Base-by-base conservation (phyloP, 306 rosid genomes). In the Glycyrrhiza uralensis region DNA sequence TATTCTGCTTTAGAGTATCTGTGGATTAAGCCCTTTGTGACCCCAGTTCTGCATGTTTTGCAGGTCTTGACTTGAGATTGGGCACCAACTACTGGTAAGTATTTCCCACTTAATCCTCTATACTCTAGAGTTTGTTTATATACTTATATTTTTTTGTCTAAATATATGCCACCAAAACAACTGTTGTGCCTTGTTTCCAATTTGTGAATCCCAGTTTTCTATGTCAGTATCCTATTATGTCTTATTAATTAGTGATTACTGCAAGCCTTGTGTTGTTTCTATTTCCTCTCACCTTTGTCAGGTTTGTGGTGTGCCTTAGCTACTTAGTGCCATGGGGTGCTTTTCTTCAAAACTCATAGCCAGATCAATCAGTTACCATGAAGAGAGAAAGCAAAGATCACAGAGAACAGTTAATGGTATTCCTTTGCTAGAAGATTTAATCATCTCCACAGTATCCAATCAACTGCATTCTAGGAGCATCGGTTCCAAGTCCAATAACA, bases 291-390 rank as follows among this genome's bases (percentile, higher is more conserved):
- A 52, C 36, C 54, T 35, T 49, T 75, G 12, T 61, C 20, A 76
- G 82, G 80, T 66, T 55, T 60, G 63, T 19, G 76, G 78, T 60
- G 77, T 54, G 69, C n/a, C 58, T 28, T 35, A 17, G 65, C 72
- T 45, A 7, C 61, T 50, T 14, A 19, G n/a, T n/a, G n/a, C 42
- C 77, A 82, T 85, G 87, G 89, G 87, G 39, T 85, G 89, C 74
- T 69, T 85, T 51, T 85, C 89, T 52, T 85, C 89, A 66, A 85
- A 82, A 65, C 20, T 82, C 23, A 12, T 80, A 20, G 57, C 81
- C 35, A 80, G 85, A 76, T 76, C 89, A 76, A 33, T 76, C 19
- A 73, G 87, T 73, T 59, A 39, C 33, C 76, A 59, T 23, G 89
- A 76, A 74, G 85, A 77, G 30, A 64, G 78, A 76, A 79, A 36